Conservation (phyloP, 78 protist genomes). For the Polysphondylium violaceum region DNA sequence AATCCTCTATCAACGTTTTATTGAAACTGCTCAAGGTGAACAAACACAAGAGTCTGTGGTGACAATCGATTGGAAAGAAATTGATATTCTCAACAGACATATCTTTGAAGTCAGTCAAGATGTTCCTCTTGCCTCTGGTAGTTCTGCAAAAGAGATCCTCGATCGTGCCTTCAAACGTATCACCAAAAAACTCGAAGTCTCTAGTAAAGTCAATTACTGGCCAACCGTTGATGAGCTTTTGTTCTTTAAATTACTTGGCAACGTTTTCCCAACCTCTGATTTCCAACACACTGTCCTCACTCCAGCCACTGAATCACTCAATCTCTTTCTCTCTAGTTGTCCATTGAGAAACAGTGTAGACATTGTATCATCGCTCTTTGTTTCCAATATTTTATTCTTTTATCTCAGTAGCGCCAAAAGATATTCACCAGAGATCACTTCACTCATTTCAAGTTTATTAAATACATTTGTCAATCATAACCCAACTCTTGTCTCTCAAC, state of each 20-base stretch:
- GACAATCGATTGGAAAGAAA: constrained; percentile 34
- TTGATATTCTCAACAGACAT: constrained; percentile 11
- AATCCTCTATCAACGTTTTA: constrained; percentile 47
- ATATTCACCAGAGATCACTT: constrained; percentile 71
- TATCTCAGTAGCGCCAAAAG: constrained; percentile 26
- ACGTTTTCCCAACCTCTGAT: constrained; percentile 74
- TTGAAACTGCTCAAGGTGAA: not conserved
- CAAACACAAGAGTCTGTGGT: not conserved
- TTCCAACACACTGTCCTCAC: constrained; percentile 73
- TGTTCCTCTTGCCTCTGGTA: constrained; percentile 22
- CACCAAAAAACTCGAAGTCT: constrained; percentile 1
- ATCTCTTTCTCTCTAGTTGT: constrained; percentile 39
- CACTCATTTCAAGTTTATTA: constrained; percentile 42
- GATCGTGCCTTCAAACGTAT: constrained; percentile 22
- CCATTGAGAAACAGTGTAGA: constrained; percentile 63
- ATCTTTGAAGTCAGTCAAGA: constrained; percentile 66
- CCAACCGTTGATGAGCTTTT: constrained; percentile 55
- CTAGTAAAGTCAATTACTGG: constrained; percentile 29
- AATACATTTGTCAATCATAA: constrained; percentile 18
- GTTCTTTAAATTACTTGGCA: constrained; percentile 48
- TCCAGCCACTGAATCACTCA: constrained; percentile 46
- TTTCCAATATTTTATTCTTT: constrained; percentile 32
- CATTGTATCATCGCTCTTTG: constrained; percentile 48
- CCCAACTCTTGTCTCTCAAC: not conserved
- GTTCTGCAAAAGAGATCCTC: constrained; percentile 8